A percentile compares a stretch with the other conserved stretches of the same genome.
Evolutionary conservation across 2,329 filamentous ascomycete species (phyloP).

Genomic region (Chaetomium sp.): DNA sequence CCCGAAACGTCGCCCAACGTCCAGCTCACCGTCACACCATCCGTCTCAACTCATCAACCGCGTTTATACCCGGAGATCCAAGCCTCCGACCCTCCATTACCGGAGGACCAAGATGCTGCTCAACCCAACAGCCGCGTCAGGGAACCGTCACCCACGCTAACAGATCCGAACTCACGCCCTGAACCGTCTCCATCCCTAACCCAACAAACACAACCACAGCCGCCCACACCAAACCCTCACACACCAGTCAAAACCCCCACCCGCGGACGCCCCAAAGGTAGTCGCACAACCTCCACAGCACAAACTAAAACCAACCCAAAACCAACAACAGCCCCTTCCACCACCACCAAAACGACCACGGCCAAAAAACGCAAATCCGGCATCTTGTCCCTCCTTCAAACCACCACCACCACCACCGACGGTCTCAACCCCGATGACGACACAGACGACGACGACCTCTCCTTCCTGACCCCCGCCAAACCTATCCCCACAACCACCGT

Average conservation of each 20-base stretch:
- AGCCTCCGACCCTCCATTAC: background rate
- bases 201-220: background rate
- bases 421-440: conserved; percentile 6
- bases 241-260: background rate
- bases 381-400: conserved; percentile 39
- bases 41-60: background rate
- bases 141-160: conserved; percentile 11
- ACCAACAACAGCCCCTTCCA: conserved; percentile 7
- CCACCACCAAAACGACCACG: conserved; percentile 5
- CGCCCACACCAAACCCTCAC: background rate
- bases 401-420: conserved; percentile 31
- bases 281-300: background rate
- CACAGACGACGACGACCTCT: conserved; percentile 32
- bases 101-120: background rate
- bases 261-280: background rate
- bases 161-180: conserved; percentile 5
- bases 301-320: background rate
- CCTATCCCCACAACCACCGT: conserved; percentile 5
- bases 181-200: background rate
- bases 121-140: background rate
- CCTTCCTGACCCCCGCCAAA: conserved; percentile 24
- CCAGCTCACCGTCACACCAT: background rate
- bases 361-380: conserved; percentile 28
- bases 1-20: conserved; percentile 6
- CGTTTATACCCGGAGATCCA: background rate